These are phyloP conservation scores for Celoporthe dispersa DNA, from an alignment of 2,329 filamentous ascomycete species.

Conservation along the genomic window DNA sequence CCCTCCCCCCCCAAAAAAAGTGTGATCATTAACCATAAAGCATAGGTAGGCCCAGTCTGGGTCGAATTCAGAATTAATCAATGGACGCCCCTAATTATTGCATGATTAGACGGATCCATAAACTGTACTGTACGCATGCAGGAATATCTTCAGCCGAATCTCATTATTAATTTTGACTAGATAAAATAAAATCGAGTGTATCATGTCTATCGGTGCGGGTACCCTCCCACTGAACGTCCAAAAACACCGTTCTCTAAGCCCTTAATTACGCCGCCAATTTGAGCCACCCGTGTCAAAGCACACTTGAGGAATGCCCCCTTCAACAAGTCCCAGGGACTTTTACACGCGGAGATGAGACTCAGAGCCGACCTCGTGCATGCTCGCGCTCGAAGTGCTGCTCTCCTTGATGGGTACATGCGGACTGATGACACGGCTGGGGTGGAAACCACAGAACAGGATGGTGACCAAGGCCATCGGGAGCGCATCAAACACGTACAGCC, in stretches of 20 bases:
- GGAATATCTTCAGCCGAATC: no score
- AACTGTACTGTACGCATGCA: no score
- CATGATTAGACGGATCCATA: no score
- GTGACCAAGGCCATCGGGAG: conserved; percentile 23
- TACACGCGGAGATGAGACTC: not conserved
- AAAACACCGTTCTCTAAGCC: no score
- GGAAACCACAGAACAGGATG: conserved; percentile 8
- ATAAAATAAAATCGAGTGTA: not conserved
- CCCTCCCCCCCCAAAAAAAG: no score
- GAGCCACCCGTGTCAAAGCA: not conserved
- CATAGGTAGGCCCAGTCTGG: no score
- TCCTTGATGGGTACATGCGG: not conserved
- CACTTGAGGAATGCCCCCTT: not conserved
- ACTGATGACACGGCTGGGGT: conserved; percentile 9
- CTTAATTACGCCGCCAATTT: no score
- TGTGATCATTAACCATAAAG: conserved; percentile 61
- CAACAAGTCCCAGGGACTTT: not conserved
- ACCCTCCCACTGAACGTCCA: no score
- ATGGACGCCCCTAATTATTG: not conserved
- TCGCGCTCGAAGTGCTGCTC: not conserved
- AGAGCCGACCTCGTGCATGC: not conserved
- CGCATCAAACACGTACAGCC: conserved; percentile 44
- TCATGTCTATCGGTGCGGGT: not conserved
- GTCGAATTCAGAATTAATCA: not conserved
- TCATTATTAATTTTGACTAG: no score